Base-by-base conservation (phyloP, 2,329 filamentous ascomycete genomes). In the Aspergillus udagawae region DNA sequence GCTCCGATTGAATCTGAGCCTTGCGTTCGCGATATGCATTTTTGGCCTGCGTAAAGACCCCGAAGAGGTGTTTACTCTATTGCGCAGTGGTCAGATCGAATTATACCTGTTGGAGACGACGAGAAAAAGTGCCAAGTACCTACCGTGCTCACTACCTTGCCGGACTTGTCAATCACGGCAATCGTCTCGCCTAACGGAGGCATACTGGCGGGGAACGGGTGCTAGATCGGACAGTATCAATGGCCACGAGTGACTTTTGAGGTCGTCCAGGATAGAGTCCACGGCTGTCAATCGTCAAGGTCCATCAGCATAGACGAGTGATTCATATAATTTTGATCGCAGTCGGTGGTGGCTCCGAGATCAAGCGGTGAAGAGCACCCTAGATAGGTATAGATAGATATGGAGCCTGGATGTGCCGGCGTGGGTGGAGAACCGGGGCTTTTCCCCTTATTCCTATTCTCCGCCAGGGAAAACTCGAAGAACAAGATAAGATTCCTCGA, bases 1-100 rank as follows among this genome's bases (percentile, higher is more conserved):
- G 83, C 64, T 90, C 85, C 21, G 87, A 85, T 71, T 86, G 86
- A 66, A 96, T 83, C 65, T 92, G 86, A 6, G 90, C 88, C 74
- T 95, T 96, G 70, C 90, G 90, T 69, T 96, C 91, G 56, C 87
- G 83, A 76, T 97, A 97, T 57, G 90, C 90, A 54, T 87, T 86
- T 71, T 91, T 91, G 62, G 92, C 93, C 72, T 97, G 92, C 73
- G 91, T 96, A 82, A 96, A 95, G 70, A 97, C 88, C 71, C 86
- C 88, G 69, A 95, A 84, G 25, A 97, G 80, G 67, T 96, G 90
- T 77, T 95, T 96, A 70, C 91, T 91, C 91, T 95, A 69, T 38
- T 49, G 20, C 38, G 55, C 21, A 47, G 48, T 50, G n/a, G 53
- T 65, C 49, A 65, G 62, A 48, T 53, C 50, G 52, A 69, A 12